Evolutionary conservation across 2,329 filamentous ascomycete species (phyloP).

Genomic region (Stagonosporopsis rhizophila): DNA sequence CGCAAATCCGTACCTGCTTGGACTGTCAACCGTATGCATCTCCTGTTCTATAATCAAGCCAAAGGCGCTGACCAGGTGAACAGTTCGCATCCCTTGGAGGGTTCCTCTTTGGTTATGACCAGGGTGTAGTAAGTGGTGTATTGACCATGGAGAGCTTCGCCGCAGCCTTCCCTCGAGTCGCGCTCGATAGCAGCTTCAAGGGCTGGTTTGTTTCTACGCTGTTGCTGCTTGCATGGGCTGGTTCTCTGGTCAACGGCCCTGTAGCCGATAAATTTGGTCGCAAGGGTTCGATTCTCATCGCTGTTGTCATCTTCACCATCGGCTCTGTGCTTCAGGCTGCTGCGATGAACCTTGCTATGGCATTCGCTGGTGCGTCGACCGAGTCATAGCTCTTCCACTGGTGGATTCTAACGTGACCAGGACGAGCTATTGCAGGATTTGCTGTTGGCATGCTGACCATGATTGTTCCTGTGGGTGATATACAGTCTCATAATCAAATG

Average conservation of each 20-base stretch:
- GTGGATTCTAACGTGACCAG: slow-evolving; percentile 1
- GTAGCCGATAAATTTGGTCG: slow-evolving; percentile 31
- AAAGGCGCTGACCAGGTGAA: not conserved
- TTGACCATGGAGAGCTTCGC: slow-evolving; percentile 33
- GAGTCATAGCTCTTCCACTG: not conserved
- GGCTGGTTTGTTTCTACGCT: slow-evolving; percentile 34
- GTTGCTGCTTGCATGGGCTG: slow-evolving; percentile 29
- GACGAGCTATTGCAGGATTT: slow-evolving; percentile 30
- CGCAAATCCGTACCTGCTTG: slow-evolving; percentile 31
- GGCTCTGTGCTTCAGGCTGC: slow-evolving; percentile 30
- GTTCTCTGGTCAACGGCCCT: slow-evolving; percentile 34
- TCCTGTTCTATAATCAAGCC: not conserved
- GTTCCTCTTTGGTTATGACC: slow-evolving; percentile 33
- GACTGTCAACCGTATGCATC: slow-evolving; percentile 23
- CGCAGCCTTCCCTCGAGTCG: slow-evolving; percentile 28
- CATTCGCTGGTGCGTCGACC: slow-evolving; percentile 22
- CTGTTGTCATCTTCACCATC: slow-evolving; percentile 29
- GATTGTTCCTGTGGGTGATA: slow-evolving; percentile 23
- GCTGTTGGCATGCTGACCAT: slow-evolving; percentile 32
- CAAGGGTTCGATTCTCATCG: slow-evolving; percentile 30
- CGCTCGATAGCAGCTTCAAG: slow-evolving; percentile 29
- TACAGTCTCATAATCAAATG: too few species aligned
- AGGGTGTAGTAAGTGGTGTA: slow-evolving; percentile 29
- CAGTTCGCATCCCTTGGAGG: slow-evolving; percentile 31
- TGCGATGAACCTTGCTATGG: slow-evolving; percentile 27